phyloP scores from a whole-genome alignment of 73 alveolate genomes.

The Stentor roeselii region DNA sequence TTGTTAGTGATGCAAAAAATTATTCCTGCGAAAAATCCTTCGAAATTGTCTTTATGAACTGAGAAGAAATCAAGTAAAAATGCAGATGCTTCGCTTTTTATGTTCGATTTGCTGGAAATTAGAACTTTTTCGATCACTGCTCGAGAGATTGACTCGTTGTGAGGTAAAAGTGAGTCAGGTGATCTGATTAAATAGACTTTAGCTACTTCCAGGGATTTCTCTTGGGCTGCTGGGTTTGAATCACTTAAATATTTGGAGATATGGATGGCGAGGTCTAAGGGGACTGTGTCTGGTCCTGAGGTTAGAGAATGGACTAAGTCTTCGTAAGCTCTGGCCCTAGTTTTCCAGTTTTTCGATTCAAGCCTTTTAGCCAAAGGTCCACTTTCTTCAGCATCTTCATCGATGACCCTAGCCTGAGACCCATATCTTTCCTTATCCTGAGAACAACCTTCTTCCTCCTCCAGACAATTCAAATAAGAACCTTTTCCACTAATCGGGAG shows the following conservation, averaged over 20 bases:
- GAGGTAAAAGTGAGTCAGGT: constrained; percentile 31
- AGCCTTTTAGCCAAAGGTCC: constrained; percentile 46
- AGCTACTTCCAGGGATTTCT: constrained; percentile 55
- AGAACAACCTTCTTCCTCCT: too few species aligned
- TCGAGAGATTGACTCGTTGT: constrained; percentile 37
- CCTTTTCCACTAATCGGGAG: constrained; percentile 6
- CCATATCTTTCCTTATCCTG: too few species aligned
- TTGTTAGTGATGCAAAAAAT: constrained; percentile 45
- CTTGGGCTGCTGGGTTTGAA: constrained; percentile 67
- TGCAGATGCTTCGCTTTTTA: constrained; percentile 44
- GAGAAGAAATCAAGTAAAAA: constrained; percentile 49
- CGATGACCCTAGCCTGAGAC: too few species aligned
- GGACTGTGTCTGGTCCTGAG: constrained; percentile 31
- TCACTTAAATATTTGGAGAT: constrained; percentile 58
- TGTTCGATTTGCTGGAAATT: constrained; percentile 60
- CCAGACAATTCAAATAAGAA: too few species aligned
- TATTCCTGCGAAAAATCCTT: constrained; percentile 46
- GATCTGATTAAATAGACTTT: constrained; percentile 39
- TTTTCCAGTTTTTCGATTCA: constrained; percentile 49
- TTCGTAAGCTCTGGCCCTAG: constrained; percentile 62
- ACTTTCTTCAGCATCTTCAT: constrained; percentile 22
- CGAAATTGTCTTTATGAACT: constrained; percentile 53
- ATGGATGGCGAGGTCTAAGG: constrained; percentile 45
- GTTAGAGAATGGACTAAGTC: constrained; percentile 48
- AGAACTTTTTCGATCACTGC: constrained; percentile 60